phyloP scores from a whole-genome alignment of 495 filamentous ascomycete species.

The Trichocladium antarcticum region DNA sequence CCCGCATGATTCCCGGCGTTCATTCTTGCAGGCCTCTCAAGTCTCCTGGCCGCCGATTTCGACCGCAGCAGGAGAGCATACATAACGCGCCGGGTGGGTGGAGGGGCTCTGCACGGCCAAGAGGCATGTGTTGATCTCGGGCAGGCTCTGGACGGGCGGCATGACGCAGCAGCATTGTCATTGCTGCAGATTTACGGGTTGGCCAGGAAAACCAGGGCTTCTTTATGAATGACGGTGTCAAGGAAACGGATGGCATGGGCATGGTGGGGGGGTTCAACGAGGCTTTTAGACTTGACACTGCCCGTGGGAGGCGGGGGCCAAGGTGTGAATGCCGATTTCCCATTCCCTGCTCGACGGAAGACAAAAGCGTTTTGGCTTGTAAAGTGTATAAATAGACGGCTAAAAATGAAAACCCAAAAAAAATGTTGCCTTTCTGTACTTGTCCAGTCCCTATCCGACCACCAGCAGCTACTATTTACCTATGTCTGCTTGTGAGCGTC shows the following conservation, averaged over 20 bases:
- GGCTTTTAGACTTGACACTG: slow-evolving; percentile 14
- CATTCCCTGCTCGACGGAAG: slow-evolving; percentile 12
- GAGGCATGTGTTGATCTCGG: not conserved
- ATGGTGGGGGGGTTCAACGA: not conserved
- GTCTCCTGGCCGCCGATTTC: not conserved
- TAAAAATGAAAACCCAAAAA: slow-evolving; percentile 15
- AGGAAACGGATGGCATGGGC: not conserved
- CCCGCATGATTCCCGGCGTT: slow-evolving; percentile 1
- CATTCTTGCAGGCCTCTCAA: not conserved
- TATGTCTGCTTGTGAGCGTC: too few species aligned
- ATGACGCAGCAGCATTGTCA: not conserved
- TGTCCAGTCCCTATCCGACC: too few species aligned
- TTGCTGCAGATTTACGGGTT: slow-evolving; percentile 9
- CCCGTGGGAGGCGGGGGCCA: slow-evolving; percentile 9
- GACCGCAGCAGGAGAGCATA: not conserved
- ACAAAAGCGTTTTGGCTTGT: slow-evolving; percentile 20
- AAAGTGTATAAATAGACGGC: slow-evolving; percentile 22
- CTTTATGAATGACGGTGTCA: slow-evolving; percentile 10
- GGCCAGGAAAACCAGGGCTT: not conserved
- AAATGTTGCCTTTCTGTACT: slow-evolving; percentile 7
- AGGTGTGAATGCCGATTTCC: not conserved
- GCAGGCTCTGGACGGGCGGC: not conserved
- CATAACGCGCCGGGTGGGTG: too few species aligned
- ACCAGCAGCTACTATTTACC: too few species aligned
- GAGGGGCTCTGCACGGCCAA: not conserved